These are phyloP conservation scores for Dianthus caryophyllus DNA, from an alignment of 148 eudicot genomes.

Conservation along the genomic window DNA sequence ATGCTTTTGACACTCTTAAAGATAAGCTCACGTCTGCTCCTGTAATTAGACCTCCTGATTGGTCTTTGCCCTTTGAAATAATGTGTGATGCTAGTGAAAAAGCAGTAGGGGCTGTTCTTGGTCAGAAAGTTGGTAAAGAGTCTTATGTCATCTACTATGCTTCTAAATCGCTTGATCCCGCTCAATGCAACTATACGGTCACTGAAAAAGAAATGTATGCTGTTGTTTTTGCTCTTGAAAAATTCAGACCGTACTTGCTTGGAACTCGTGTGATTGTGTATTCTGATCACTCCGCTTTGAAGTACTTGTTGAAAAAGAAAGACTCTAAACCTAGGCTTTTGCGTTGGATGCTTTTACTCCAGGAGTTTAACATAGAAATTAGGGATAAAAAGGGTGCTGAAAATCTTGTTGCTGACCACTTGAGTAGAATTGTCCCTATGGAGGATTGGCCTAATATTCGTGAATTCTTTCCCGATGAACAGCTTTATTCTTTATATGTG, in stretches of 20 bases:
- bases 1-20: conserved; percentile 19
- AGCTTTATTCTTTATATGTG: neutral
- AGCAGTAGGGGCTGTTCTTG: no score
- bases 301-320: neutral
- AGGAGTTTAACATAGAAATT: conserved; percentile 22
- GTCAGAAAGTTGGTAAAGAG: neutral
- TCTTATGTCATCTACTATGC: neutral
- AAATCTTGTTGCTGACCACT: no score
- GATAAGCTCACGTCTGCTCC: conserved; percentile 9
- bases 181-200: neutral
- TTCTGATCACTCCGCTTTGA: conserved; percentile 7
- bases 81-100: no score
- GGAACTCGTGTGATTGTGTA: no score
- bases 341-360: conserved; percentile 3
- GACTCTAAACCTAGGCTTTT: conserved; percentile 2
- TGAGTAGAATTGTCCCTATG: no score
- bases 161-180: neutral
- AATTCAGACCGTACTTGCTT: no score
- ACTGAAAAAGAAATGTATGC: conserved; percentile 11
- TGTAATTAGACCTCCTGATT: no score
- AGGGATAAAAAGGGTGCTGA: no score
- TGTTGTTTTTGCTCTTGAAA: no score
- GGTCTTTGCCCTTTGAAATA: no score
- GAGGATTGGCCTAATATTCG: no score
- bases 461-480: no score